Base-by-base conservation (phyloP, 495 filamentous ascomycete species). In the Sphaerosporella brunnea region DNA sequence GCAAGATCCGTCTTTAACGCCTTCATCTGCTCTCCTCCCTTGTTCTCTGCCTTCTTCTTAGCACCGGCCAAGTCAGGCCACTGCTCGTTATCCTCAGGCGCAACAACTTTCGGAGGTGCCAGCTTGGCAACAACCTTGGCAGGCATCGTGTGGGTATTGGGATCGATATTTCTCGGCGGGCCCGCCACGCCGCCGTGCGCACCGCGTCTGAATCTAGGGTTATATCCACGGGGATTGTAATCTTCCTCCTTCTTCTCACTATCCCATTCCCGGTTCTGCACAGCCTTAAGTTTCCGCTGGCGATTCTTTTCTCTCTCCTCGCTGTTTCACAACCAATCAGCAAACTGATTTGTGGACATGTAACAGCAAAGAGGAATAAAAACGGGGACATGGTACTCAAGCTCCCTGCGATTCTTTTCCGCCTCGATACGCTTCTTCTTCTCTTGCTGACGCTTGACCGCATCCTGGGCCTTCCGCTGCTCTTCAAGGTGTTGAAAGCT, bases 251-350 rank as follows among this genome's bases (percentile, higher is more conserved):
- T 70, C 60, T 87, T 86, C 51, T 77, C 72, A 13, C 70, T 69
- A 65, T 87, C 82, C 82, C 82, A 87, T 60, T 86, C 82, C 35
- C 82, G 65, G 2, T 73, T 80, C 0, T 65, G 68, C 32, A 75
- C 61, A 11, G 79, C 77, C 21, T 74, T 69, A 16, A 87, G 63
- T 55, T 87, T 87, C 45, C 82, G 65, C 56, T 72, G 66, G 26
- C 80, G 64, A 51, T 87, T 87, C 52, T 71, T 71, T 56, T 84
- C 81, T 18, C 82, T 63, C 60, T 87, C 82, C 4, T 59, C 56
- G 23, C 56, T 60, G 23, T 35, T 28, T 8, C 15, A n/a, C 15
- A 16, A 11, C 28, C 5, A 5, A 32, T 32, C 13, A 32, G 28
- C 28, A 5, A 5, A 13, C 28, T 5, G 7, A 32, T 13, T 32